Conservation (phyloP, 1,139 yeast genomes). For the Keqinozyma sinolaborantium region DNA sequence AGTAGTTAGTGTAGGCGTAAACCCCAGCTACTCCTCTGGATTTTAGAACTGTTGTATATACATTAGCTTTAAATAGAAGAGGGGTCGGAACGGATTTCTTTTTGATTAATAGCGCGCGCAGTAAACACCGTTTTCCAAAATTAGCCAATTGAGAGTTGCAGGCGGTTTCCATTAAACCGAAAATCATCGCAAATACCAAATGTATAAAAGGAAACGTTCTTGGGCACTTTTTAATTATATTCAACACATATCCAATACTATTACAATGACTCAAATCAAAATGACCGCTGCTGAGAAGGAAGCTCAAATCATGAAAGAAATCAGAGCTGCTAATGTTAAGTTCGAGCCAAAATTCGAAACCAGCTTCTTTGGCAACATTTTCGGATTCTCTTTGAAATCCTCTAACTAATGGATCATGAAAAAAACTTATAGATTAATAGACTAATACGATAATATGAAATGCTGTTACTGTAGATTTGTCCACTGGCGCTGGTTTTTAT, state of each 20-base stretch:
- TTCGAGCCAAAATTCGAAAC: conserved; percentile 43
- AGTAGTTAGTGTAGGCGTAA: too few relatives aligned
- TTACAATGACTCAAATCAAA: conserved; percentile 9
- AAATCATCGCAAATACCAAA: background rate
- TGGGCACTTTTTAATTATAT: background rate
- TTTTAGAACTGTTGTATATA: too few relatives aligned
- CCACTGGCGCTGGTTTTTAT: background rate
- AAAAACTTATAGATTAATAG: background rate
- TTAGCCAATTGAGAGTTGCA: background rate
- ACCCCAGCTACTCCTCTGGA: background rate
- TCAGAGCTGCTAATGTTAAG: conserved; percentile 32
- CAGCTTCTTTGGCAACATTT: conserved; percentile 41
- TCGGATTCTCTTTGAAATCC: conserved; percentile 31
- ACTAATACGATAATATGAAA: background rate
- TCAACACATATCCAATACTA: background rate
- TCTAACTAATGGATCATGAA: conserved; percentile 7
- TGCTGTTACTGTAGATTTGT: too few relatives aligned
- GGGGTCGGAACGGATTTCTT: background rate
- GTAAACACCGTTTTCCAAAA: background rate
- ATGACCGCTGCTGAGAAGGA: conserved; percentile 44
- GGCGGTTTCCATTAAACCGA: conserved; percentile 2
- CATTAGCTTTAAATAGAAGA: background rate
- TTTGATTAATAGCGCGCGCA: background rate
- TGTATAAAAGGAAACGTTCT: conserved; percentile 1
- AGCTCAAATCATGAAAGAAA: conserved; percentile 47